Evolutionary conservation across 306 rosid species (phyloP), one percentile per base, ranked within the genome.

Genomic region (Inga laurina): DNA sequence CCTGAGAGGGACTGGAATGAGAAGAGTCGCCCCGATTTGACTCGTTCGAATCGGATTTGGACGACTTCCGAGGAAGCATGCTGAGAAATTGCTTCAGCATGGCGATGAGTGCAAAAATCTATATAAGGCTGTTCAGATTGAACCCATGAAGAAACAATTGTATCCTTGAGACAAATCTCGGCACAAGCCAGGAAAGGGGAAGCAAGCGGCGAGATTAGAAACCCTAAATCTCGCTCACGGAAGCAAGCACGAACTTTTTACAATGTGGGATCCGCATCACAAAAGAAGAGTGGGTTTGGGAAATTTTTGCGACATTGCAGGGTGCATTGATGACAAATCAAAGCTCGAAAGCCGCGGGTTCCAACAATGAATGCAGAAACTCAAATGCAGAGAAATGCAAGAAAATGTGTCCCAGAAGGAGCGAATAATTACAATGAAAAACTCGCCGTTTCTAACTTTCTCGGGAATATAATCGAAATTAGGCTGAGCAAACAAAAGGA

Each of bases 1-100:
- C 83, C 79, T 86, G 85, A 18, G 69, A 76, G 61, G 64, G 21
- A 13, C 54, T 43, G 45, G 81, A 78, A 39, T 21, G 70, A 3
- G 75, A 44, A 39, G 83, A 79, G 52, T 90, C 88, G 2, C 80
- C 52, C 39, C 81, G 83, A 21, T 68, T n/a, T 4, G 83, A 80
- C 83, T 86, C 94, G 68, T 85, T 85, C 72, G 88, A 72, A 39
- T 92, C 88, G 12, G 81, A 76, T 21, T 94, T 92, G 27, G 82
- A 59, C 56, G 92, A 72, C 82, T 93, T 94, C 82, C 97, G 91
- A 64, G 99, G 98, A 77, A 96, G 94, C 76, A 81, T 94, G 48
- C 97, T 90, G 64, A 94, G 89, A 62, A 96, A 77, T 90, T 96
- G 99, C 91, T 96, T 96, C 30, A 96, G 89, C 99, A 96, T 96